These are phyloP conservation scores for Atalantia buxifolia DNA, from an alignment of 345 rosid species.

Conservation along the genomic window DNA sequence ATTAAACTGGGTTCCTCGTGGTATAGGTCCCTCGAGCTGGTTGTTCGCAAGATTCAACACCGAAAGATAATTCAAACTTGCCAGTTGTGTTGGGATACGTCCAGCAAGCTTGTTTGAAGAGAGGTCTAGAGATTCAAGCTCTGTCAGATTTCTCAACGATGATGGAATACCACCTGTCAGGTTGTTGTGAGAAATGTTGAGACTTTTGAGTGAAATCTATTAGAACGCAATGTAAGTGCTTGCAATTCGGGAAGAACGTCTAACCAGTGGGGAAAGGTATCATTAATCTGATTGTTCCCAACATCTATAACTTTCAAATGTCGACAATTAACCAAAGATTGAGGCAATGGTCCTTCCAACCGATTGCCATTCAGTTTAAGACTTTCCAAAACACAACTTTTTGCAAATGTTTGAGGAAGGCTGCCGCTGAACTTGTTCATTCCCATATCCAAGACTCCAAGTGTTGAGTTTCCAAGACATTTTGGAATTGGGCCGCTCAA, in stretches of 20 bases:
- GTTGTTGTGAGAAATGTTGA: not conserved
- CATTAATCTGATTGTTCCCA: conserved; percentile 17
- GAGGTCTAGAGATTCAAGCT: not conserved
- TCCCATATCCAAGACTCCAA: no score
- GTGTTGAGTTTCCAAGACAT: no score
- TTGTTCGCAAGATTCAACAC: not conserved
- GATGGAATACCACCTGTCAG: not conserved
- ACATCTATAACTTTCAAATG: conserved; percentile 15
- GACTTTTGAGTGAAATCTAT: not conserved
- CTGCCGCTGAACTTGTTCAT: no score
- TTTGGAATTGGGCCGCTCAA: no score
- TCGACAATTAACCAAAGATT: no score
- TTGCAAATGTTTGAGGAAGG: no score
- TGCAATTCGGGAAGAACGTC: not conserved
- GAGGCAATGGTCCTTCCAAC: no score
- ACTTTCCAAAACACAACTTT: no score
- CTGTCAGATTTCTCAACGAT: not conserved
- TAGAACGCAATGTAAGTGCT: no score
- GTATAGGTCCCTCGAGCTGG: not conserved
- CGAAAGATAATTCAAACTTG: not conserved
- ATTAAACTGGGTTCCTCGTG: fast-evolving
- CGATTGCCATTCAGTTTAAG: no score
- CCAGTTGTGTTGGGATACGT: not conserved
- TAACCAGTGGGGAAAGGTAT: conserved; percentile 22
- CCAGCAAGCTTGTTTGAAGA: not conserved